phyloP scores from a whole-genome alignment of 352 stramenopile genomes.

The Globisporangium orthogonon region DNA sequence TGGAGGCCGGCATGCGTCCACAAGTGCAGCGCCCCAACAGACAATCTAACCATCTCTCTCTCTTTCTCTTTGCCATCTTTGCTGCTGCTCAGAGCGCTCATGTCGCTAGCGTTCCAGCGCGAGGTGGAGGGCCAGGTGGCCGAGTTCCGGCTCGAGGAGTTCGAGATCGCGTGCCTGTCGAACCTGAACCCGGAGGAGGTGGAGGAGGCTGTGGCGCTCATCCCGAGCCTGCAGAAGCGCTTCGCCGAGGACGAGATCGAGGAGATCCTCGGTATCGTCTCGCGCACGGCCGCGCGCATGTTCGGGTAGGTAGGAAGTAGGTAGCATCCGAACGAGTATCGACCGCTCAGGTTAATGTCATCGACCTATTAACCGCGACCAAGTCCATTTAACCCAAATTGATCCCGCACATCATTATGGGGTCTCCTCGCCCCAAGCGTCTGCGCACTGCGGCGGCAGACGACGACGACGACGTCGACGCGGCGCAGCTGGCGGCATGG shows the following conservation, averaged over 20 bases:
- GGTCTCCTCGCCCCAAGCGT: constrained; percentile 21
- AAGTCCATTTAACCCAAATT: no score
- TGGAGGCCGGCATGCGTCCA: no score
- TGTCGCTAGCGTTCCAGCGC: constrained; percentile 80
- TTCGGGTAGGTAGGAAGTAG: constrained; percentile 36
- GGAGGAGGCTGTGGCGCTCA: constrained; percentile 83
- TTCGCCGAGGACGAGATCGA: constrained; percentile 89
- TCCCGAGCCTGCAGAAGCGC: constrained; percentile 85
- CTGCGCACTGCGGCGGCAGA: constrained; percentile 18
- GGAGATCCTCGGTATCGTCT: constrained; percentile 86
- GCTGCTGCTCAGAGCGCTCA: constrained; percentile 52
- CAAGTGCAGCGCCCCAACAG: neutral
- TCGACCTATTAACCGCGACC: no score
- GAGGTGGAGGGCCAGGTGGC: constrained; percentile 64
- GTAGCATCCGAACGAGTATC: no score
- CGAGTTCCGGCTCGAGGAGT: constrained; percentile 83
- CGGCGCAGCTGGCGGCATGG: constrained; percentile 37
- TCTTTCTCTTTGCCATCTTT: neutral
- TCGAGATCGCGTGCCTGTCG: constrained; percentile 86
- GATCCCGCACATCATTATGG: no score
- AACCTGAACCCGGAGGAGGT: constrained; percentile 89
- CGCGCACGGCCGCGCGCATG: constrained; percentile 82
- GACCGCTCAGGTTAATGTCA: no score
- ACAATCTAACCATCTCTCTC: neutral
- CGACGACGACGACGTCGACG: neutral